These are phyloP conservation scores for Neurospora crassa DNA, from an alignment of 2,329 filamentous ascomycete species.

Conservation along the genomic window DNA sequence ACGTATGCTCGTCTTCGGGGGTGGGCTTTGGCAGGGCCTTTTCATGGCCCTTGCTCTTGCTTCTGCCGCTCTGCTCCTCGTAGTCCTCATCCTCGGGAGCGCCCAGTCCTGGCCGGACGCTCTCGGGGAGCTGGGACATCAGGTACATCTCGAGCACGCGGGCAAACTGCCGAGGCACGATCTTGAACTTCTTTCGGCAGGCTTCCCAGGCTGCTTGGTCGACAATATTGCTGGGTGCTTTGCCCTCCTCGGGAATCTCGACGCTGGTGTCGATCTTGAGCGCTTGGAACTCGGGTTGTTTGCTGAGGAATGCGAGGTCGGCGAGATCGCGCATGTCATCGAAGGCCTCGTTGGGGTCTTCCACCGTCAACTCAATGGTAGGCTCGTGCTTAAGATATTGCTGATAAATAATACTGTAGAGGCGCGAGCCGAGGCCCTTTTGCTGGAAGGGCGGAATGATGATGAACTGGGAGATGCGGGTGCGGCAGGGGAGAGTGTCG, in stretches of 20 bases:
- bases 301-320: slow-evolving; percentile 58
- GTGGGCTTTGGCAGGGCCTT: slow-evolving; percentile 26
- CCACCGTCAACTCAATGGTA: slow-evolving; percentile 78
- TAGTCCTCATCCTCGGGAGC: slow-evolving; percentile 30
- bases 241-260: slow-evolving; percentile 34
- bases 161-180: slow-evolving; percentile 66
- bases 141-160: slow-evolving; percentile 69
- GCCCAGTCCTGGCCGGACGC: slow-evolving; percentile 43
- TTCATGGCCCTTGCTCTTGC: slow-evolving; percentile 1
- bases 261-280: slow-evolving; percentile 46
- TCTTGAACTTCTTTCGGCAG: slow-evolving; percentile 56
- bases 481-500: slow-evolving; percentile 60
- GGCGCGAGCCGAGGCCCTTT: slow-evolving; percentile 64
- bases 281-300: slow-evolving; percentile 45
- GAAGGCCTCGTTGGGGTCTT: slow-evolving; percentile 85
- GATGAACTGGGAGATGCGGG: slow-evolving; percentile 87
- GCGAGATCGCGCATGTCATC: slow-evolving; percentile 69
- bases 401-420: slow-evolving; percentile 74
- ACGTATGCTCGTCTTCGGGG: slow-evolving; percentile 49
- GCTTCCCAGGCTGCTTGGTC: slow-evolving; percentile 44
- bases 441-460: slow-evolving; percentile 82
- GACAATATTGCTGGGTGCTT: slow-evolving; percentile 44
- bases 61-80: slow-evolving; percentile 19
- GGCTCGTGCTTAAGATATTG: slow-evolving; percentile 57
- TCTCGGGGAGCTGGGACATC: slow-evolving; percentile 47